A percentile compares a stretch with the other conserved stretches of the same genome.
These are phyloP conservation scores for Coprinellus aureogranulatus DNA, from an alignment of 768 basidiomycete species.

Conservation along the genomic window DNA sequence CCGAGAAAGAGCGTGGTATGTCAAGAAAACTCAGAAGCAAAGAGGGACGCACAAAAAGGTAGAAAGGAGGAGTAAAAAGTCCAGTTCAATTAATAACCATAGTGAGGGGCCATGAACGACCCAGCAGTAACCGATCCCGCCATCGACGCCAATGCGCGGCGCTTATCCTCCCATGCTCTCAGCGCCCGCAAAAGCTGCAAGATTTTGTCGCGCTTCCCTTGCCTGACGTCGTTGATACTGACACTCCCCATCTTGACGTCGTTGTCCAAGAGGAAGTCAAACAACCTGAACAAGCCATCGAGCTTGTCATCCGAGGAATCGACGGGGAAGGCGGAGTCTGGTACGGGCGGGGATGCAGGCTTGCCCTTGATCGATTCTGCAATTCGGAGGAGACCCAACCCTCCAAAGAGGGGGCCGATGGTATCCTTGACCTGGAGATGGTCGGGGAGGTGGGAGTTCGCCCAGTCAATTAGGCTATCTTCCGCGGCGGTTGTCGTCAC, in stretches of 20 bases:
- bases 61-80: too few relatives aligned
- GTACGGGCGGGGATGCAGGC: slow-evolving; percentile 65
- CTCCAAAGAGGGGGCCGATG: slow-evolving; percentile 49
- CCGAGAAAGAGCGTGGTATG: slow-evolving; percentile 1
- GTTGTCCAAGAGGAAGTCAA: slow-evolving; percentile 90
- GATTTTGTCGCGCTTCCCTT: slow-evolving; percentile 79
- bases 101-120: slow-evolving; percentile 31
- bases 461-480: slow-evolving; percentile 75
- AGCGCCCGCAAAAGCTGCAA: slow-evolving; percentile 74
- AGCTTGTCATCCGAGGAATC: slow-evolving; percentile 73
- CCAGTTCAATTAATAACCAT: not conserved
- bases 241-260: slow-evolving; percentile 90
- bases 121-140: slow-evolving; percentile 38
- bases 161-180: slow-evolving; percentile 79
- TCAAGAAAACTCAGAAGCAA: not conserved
- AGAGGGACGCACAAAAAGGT: not conserved
- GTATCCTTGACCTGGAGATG: slow-evolving; percentile 55
- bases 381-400: slow-evolving; percentile 78
- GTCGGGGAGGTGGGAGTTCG: slow-evolving; percentile 77
- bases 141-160: slow-evolving; percentile 54
- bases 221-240: slow-evolving; percentile 89
- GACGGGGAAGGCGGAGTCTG: slow-evolving; percentile 74
- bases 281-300: slow-evolving; percentile 83
- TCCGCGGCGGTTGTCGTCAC: slow-evolving; percentile 31
- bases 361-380: slow-evolving; percentile 77